Evolutionary conservation across 2,329 filamentous ascomycete genomes (phyloP), one percentile per base, ranked within the genome.

Genomic region (Aspergillus floridensis): DNA sequence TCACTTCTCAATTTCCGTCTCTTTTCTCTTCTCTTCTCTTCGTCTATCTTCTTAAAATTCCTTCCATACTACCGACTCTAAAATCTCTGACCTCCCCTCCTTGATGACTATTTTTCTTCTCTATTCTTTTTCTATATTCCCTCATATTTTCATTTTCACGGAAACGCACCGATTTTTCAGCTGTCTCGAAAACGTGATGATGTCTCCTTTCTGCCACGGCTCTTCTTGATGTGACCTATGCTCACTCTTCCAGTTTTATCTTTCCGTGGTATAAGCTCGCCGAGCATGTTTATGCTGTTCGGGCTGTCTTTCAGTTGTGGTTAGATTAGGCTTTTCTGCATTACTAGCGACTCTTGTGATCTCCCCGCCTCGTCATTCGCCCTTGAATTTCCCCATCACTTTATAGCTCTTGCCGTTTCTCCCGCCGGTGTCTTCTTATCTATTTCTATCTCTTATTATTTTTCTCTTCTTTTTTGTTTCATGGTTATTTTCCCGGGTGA

Each of bases 311-410:
- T 55, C 26, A 61, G 46, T 62, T 58, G 53, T 58, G 59, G 58
- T 61, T 67, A 67, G 64, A 68, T 68, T 65, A 62, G 64, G 66
- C 60, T 63, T 59, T 56, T 58, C 62, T 68, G 67, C 68, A 68
- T 68, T 63, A 60, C 64, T 66, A 68, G 66, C 67, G 67, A 57
- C 63, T 65, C 32, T 58, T 57, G 46, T 53, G 46, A 56, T 46
- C 29, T 56, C 41, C 49, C 49, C 60, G 49, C 56, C 59, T 64
- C 53, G 57, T 35, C 32, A 12, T 58, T 59, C 54, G 47, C 56
- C 16, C 56, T 58, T 44, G n/a, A 55, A 44, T 56, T 38, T 46
- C 26, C 56, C 38, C 49, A 51, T 56, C 16, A 52, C 32, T 57
- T 48, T 41, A 44, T 38, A 50, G 56, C 14, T 14, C 55, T 50